Conservation (phyloP, 2,329 filamentous ascomycete genomes). For the Botryotinia globosa region DNA sequence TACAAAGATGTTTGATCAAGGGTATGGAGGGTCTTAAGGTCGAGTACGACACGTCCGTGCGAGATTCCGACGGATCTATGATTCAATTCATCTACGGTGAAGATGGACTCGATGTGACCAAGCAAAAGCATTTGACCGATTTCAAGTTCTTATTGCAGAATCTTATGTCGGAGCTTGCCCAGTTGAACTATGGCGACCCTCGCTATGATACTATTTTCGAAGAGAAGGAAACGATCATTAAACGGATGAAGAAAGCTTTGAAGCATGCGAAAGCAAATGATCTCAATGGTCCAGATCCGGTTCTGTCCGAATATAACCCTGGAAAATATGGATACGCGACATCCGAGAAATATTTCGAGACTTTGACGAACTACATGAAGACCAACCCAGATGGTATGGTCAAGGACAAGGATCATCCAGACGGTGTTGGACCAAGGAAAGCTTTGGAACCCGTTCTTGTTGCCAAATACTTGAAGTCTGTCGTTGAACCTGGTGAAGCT, state of each 20-base stretch:
- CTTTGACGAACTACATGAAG: conserved; percentile 74
- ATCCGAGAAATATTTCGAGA: conserved; percentile 79
- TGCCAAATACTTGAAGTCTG: conserved; percentile 86
- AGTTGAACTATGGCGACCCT: conserved; percentile 64
- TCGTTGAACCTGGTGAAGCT: conserved; percentile 92
- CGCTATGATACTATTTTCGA: conserved; percentile 61
- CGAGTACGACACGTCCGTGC: conserved; percentile 89
- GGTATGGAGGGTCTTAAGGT: conserved; percentile 94
- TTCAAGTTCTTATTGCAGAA: conserved; percentile 91
- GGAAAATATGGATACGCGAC: conserved; percentile 78
- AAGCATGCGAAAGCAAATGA: conserved; percentile 64
- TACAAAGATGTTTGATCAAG: conserved; percentile 96
- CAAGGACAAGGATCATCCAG: conserved; percentile 46
- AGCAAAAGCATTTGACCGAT: conserved; percentile 85
- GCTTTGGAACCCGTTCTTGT: conserved; percentile 71
- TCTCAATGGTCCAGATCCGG: conserved; percentile 62
- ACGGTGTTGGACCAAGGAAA: conserved; percentile 42
- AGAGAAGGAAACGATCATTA: conserved; percentile 58
- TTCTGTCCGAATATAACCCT: conserved; percentile 69
- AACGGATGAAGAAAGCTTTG: conserved; percentile 72
- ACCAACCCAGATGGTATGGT: conserved; percentile 65
- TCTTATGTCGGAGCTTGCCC: conserved; percentile 72
- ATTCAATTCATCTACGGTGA: conserved; percentile 97
- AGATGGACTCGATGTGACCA: conserved; percentile 90
- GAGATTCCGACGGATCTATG: conserved; percentile 88